Percentiles rank a stretch among this genome's conserved stretches.
Evolutionary conservation across 1,284 basidiomycete species (phyloP).

Genomic region (Ustilago sp.): DNA sequence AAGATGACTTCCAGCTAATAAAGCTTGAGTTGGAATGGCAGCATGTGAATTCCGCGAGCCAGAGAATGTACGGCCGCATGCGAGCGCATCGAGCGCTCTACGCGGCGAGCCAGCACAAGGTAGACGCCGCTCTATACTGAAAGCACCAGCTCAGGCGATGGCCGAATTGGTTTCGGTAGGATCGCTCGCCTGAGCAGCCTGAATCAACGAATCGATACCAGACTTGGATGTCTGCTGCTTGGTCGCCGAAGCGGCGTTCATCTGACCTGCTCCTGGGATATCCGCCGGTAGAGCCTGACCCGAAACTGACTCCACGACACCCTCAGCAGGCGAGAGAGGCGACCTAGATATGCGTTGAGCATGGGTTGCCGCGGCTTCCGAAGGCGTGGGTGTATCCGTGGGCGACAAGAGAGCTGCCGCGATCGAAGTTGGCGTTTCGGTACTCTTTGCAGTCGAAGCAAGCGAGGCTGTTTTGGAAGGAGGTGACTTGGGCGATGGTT

Average conservation of each 20-base stretch:
- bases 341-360: conserved; percentile 25
- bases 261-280: conserved; percentile 40
- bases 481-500: conserved; percentile 8
- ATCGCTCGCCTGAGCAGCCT: conserved; percentile 28
- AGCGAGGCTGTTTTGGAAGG: conserved; percentile 12
- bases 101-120: not conserved
- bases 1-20: not conserved
- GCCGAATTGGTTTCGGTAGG: conserved; percentile 38
- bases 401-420: conserved; percentile 38
- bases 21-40: not conserved
- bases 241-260: conserved; percentile 40
- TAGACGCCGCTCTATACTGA: not conserved
- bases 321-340: conserved; percentile 23
- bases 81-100: conserved; percentile 10
- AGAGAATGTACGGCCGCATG: conserved; percentile 12
- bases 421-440: conserved; percentile 30
- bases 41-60: not conserved
- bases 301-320: conserved; percentile 29
- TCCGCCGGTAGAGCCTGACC: conserved; percentile 39
- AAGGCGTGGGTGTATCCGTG: conserved; percentile 38
- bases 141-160: conserved; percentile 22
- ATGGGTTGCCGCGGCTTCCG: conserved; percentile 38
- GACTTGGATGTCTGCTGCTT: conserved; percentile 46
- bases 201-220: conserved; percentile 42
- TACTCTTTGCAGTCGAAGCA: conserved; percentile 11